phyloP scores from a whole-genome alignment of 768 basidiomycete species.

The Tremella fuciformis region DNA sequence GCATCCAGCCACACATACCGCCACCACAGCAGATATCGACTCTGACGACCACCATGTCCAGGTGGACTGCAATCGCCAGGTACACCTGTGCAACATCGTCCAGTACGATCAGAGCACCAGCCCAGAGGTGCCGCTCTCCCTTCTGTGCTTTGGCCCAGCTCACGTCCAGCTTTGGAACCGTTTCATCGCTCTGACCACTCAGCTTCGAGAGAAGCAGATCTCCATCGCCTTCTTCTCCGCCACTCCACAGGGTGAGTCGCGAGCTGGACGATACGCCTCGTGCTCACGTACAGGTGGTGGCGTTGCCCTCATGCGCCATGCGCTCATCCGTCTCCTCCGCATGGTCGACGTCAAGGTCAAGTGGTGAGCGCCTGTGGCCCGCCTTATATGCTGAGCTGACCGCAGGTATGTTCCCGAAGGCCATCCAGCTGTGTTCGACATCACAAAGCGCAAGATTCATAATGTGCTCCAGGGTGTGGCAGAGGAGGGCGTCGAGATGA shows the following conservation, averaged over 20 bases:
- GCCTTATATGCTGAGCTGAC: background rate
- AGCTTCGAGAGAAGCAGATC: constrained; percentile 78
- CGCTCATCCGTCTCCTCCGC: constrained; percentile 76
- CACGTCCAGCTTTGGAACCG: constrained; percentile 62
- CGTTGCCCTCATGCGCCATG: constrained; percentile 96
- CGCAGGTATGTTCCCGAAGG: constrained; percentile 52
- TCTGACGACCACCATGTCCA: constrained; percentile 64
- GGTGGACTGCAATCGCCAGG: constrained; percentile 81
- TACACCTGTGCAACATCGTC: constrained; percentile 72
- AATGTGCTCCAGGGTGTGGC: constrained; percentile 81
- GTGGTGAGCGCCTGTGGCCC: constrained; percentile 29
- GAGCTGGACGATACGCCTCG: background rate
- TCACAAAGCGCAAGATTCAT: constrained; percentile 59
- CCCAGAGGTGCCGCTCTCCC: constrained; percentile 56
- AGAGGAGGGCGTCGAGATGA: constrained; percentile 69
- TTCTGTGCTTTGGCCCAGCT: background rate
- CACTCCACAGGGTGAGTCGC: constrained; percentile 75
- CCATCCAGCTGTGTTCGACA: constrained; percentile 84
- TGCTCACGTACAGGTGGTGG: constrained; percentile 61
- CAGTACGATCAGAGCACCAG: constrained; percentile 68
- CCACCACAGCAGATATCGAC: constrained; percentile 38
- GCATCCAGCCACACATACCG: constrained; percentile 48
- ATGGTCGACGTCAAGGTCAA: constrained; percentile 42
- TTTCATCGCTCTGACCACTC: constrained; percentile 75
- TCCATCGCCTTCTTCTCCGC: constrained; percentile 93